phyloP scores from a whole-genome alignment of 2,329 filamentous ascomycete genomes.

The Didymella keratinophila region DNA sequence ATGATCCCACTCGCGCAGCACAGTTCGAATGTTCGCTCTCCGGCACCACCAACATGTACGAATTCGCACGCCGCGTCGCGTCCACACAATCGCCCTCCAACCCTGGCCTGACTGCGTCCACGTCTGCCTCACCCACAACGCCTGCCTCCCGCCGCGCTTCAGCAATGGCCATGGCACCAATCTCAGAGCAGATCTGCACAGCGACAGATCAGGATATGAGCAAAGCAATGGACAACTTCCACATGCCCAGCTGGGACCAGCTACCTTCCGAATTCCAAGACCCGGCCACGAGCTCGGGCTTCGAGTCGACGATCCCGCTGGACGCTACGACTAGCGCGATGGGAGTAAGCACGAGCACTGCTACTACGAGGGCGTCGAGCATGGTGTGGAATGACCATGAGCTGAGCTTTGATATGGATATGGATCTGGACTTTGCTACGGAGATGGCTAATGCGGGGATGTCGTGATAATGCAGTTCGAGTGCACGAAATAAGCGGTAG shows the following conservation, averaged over 20 bases:
- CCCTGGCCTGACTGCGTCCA: slow-evolving; percentile 29
- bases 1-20: slow-evolving; percentile 26
- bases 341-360: slow-evolving; percentile 9
- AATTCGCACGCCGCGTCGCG: slow-evolving; percentile 23
- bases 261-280: slow-evolving; percentile 36
- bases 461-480: not conserved
- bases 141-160: slow-evolving; percentile 26
- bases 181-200: slow-evolving; percentile 32
- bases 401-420: slow-evolving; percentile 43
- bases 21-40: slow-evolving; percentile 40
- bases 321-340: slow-evolving; percentile 21
- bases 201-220: slow-evolving; percentile 4
- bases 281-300: slow-evolving; percentile 31
- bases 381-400: slow-evolving; percentile 44
- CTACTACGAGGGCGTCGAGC: slow-evolving; percentile 2
- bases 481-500: not conserved
- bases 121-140: slow-evolving; percentile 26
- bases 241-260: slow-evolving; percentile 41
- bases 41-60: slow-evolving; percentile 30
- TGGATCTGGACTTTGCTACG: slow-evolving; percentile 35
- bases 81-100: slow-evolving; percentile 27
- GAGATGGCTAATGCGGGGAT: slow-evolving; percentile 19
- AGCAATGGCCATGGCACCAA: slow-evolving; percentile 25
- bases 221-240: slow-evolving; percentile 27
- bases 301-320: slow-evolving; percentile 26